Conservation (phyloP, 148 eudicot species). For the Rhododendron henanense region DNA sequence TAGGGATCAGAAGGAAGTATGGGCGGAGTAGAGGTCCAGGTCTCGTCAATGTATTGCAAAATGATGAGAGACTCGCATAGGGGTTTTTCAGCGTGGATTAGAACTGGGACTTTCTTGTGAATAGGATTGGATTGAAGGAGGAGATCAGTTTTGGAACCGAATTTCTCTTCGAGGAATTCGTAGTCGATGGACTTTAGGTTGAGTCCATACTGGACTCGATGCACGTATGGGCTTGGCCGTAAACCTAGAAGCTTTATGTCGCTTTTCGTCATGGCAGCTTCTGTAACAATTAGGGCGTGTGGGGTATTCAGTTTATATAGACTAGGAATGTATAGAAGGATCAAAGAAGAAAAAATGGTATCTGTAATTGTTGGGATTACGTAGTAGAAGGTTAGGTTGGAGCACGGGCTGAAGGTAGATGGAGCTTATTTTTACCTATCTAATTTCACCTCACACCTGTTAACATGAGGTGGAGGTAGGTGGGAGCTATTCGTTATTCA, state of each 20-base stretch:
- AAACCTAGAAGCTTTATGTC: conserved; percentile 11
- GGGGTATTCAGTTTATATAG: neutral
- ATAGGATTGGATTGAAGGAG: conserved; percentile 33
- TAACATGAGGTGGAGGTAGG: neutral
- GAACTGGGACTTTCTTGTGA: conserved; percentile 28
- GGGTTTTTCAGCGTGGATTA: conserved; percentile 21
- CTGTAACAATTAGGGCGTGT: neutral
- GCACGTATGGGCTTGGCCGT: conserved; percentile 12
- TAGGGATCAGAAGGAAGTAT: conserved; percentile 29
- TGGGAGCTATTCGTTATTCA: neutral
- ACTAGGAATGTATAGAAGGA: neutral
- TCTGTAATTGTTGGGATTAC: neutral
- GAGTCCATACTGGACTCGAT: conserved; percentile 15
- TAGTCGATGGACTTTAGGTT: conserved; percentile 23
- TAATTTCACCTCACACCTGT: neutral
- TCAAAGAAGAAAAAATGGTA: neutral
- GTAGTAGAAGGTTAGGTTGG: neutral
- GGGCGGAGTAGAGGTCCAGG: conserved; percentile 17
- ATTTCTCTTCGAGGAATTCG: conserved; percentile 7
- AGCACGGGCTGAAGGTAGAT: neutral
- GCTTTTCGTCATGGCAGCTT: neutral
- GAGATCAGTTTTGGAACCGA: conserved; percentile 22
- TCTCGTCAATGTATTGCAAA: conserved; percentile 28
- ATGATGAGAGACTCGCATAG: conserved; percentile 32
- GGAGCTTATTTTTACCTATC: neutral